Evolutionary conservation across 768 basidiomycete species (phyloP).

Genomic region (Lactifluus subvellereus): DNA sequence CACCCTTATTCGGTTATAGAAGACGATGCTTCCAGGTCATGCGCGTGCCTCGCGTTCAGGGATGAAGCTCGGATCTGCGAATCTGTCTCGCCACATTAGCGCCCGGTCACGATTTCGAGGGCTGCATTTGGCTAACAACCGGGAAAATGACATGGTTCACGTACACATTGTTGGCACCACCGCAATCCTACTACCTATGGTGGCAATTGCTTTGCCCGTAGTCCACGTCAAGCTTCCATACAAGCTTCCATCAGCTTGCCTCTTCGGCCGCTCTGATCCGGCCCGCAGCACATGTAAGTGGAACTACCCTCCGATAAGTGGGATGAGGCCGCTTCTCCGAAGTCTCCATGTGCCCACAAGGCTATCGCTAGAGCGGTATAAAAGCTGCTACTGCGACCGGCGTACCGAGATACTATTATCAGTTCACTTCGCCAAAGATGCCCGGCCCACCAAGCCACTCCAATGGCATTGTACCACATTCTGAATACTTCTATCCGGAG

Average conservation of each 20-base stretch:
- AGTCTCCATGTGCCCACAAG: too few species aligned
- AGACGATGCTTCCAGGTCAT: neutral
- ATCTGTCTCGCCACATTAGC: neutral
- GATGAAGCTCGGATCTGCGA: neutral
- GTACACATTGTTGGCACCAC: neutral
- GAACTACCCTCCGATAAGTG: neutral
- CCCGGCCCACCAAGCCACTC: neutral
- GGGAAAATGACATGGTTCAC: neutral
- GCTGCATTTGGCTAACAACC: neutral
- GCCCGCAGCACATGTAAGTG: neutral
- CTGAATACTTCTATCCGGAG: neutral
- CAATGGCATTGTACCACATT: neutral
- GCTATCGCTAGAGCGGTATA: neutral
- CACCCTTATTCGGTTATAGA: neutral
- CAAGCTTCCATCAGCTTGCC: neutral
- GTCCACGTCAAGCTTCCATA: slow-evolving; percentile 1
- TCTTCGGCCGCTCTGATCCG: neutral
- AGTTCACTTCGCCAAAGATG: neutral
- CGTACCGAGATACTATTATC: neutral
- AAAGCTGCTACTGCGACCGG: neutral
- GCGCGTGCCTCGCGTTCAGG: slow-evolving; percentile 2
- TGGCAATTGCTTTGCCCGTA: neutral
- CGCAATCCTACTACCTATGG: slow-evolving; percentile 5
- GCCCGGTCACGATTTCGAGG: neutral
- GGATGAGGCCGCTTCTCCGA: neutral